A percentile compares a stretch with the other conserved stretches of the same genome.
Evolutionary conservation across 495 filamentous ascomycete species (phyloP).

Genomic region (Pyrenula aspistea): DNA sequence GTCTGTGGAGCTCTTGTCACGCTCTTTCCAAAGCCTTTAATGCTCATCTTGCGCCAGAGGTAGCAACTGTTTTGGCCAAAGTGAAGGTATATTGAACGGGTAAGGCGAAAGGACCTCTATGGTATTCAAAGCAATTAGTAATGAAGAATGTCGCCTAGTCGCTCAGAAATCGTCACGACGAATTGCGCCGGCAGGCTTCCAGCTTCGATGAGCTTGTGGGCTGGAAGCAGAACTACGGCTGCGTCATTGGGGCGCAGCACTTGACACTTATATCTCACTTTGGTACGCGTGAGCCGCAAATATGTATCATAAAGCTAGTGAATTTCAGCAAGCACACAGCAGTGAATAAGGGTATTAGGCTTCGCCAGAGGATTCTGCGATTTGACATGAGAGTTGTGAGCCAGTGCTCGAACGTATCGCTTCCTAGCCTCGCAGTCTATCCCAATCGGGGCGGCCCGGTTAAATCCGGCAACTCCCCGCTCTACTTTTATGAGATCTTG

Average conservation of each 20-base stretch:
- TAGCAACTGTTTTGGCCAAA: no score
- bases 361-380: no score
- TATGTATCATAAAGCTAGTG: neutral
- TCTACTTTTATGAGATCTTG: neutral
- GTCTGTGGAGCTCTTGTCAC: slow-evolving; percentile 79
- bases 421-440: neutral
- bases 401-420: no score
- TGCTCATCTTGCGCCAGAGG: slow-evolving; percentile 85
- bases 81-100: no score
- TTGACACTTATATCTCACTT: neutral
- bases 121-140: no score
- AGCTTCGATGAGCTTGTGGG: neutral
- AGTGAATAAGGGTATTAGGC: neutral
- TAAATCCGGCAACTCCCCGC: neutral
- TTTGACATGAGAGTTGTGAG: no score
- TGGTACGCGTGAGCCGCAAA: neutral
- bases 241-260: neutral
- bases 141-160: no score
- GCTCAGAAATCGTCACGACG: no score
- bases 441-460: neutral
- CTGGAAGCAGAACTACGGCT: neutral
- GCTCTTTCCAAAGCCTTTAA: slow-evolving; percentile 90
- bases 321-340: neutral
- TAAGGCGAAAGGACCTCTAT: no score
- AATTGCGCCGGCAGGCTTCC: neutral